Conservation (phyloP, 2,329 filamentous ascomycete species). For the Zasmidium angulare region DNA sequence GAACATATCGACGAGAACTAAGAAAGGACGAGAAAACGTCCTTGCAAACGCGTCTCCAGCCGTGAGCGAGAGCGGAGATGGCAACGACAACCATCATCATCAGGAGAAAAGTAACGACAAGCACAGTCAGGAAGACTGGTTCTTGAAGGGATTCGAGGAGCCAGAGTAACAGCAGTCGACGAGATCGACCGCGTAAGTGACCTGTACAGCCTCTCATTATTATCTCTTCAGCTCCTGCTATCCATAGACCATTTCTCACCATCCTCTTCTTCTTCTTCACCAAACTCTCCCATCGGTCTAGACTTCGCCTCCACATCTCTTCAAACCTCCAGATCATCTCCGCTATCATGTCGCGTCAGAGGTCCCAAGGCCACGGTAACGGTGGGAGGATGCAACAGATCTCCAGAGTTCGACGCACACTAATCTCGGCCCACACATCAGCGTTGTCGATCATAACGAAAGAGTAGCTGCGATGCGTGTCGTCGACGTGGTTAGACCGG, state of each 20-base stretch:
- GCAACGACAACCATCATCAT: background rate
- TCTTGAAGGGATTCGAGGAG: slow-evolving; percentile 33
- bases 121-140: slow-evolving; percentile 7
- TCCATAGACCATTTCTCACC: background rate
- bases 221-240: background rate
- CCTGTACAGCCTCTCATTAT: background rate
- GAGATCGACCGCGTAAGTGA: background rate
- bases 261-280: background rate
- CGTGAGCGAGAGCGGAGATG: background rate
- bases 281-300: background rate
- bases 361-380: too few species aligned
- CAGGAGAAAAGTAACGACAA: background rate
- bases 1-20: background rate
- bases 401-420: too few species aligned
- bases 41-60: background rate
- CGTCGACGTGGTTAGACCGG: too few species aligned
- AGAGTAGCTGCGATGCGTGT: too few species aligned
- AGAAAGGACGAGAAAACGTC: background rate
- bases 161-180: background rate
- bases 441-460: too few species aligned
- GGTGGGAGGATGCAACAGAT: too few species aligned
- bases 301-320: background rate
- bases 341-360: too few species aligned
- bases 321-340: too few species aligned
- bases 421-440: too few species aligned